Percentiles rank a stretch among this genome's conserved stretches.
phyloP scores from a whole-genome alignment of 805 yeast genomes.

The Candida pseudoglaebosa region DNA sequence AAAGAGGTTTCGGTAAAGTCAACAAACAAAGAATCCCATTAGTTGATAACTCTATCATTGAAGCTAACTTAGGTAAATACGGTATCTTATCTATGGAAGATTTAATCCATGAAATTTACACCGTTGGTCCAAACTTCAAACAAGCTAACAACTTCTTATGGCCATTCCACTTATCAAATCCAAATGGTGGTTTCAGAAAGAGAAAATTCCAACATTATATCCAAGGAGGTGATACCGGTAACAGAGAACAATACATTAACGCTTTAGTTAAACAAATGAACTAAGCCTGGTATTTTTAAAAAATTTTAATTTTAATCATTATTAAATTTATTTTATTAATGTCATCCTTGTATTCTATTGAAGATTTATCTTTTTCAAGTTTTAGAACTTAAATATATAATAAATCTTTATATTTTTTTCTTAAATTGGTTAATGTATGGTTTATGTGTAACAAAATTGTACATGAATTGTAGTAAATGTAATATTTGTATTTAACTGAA shows the following conservation, averaged over 20 bases:
- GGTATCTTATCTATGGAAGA: slow-evolving; percentile 91
- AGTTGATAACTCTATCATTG: slow-evolving; percentile 83
- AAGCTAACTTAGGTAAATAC: slow-evolving; percentile 85
- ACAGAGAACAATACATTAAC: slow-evolving; percentile 95
- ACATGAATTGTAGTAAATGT: slow-evolving; percentile 1
- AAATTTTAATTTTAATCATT: neutral
- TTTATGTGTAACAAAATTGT: neutral
- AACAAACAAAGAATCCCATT: slow-evolving; percentile 93
- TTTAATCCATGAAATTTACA: slow-evolving; percentile 91
- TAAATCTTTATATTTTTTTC: slow-evolving; percentile 1
- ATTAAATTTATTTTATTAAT: too few species aligned
- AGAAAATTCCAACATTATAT: slow-evolving; percentile 96
- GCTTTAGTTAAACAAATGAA: slow-evolving; percentile 90
- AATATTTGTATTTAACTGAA: too few species aligned
- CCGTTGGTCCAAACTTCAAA: slow-evolving; percentile 98
- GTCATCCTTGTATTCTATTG: slow-evolving; percentile 1
- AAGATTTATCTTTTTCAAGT: slow-evolving; percentile 2
- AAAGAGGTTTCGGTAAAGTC: slow-evolving; percentile 97
- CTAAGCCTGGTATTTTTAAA: slow-evolving; percentile 47
- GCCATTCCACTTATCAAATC: slow-evolving; percentile 97
- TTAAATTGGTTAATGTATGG: slow-evolving; percentile 1
- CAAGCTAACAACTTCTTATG: slow-evolving; percentile 97
- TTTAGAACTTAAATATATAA: neutral
- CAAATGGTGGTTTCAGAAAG: slow-evolving; percentile 97
- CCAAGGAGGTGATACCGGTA: slow-evolving; percentile 98